A percentile compares a stretch with the other conserved stretches of the same genome.
Conservation (phyloP, 1,139 yeast genomes). For the Ashbya aceris region DNA sequence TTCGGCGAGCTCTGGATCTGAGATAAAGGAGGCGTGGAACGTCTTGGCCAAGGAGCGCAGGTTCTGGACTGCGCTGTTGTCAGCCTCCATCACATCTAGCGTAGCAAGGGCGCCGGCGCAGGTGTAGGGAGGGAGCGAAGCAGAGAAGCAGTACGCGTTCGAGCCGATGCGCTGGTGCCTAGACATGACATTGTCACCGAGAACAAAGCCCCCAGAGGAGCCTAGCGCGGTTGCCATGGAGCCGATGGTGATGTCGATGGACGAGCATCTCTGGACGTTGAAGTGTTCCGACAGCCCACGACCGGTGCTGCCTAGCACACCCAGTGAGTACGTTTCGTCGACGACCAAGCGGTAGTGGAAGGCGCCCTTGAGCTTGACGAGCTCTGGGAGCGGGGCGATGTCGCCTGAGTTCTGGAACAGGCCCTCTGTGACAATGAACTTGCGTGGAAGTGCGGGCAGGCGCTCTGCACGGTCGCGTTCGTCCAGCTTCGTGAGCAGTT, state of each 20-base stretch:
- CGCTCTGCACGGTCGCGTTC: slow-evolving; percentile 53
- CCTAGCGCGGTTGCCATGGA: slow-evolving; percentile 77
- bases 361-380: slow-evolving; percentile 67
- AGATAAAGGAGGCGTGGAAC: slow-evolving; percentile 33
- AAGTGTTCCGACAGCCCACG: slow-evolving; percentile 72
- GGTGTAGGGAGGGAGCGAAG: slow-evolving; percentile 87
- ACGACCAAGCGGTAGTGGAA: slow-evolving; percentile 78
- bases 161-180: slow-evolving; percentile 90
- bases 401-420: slow-evolving; percentile 78
- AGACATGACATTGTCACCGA: slow-evolving; percentile 75
- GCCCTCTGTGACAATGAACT: slow-evolving; percentile 88
- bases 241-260: slow-evolving; percentile 76
- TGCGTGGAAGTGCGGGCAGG: slow-evolving; percentile 63
- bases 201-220: slow-evolving; percentile 93
- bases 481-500: slow-evolving; percentile 51
- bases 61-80: slow-evolving; percentile 27
- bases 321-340: slow-evolving; percentile 82
- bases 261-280: slow-evolving; percentile 48
- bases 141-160: slow-evolving; percentile 85
- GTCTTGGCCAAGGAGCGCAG: slow-evolving; percentile 33
- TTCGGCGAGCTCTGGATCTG: slow-evolving; percentile 29
- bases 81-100: slow-evolving; percentile 38
- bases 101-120: slow-evolving; percentile 66
- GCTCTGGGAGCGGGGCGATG: slow-evolving; percentile 57
- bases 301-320: slow-evolving; percentile 77